Evolutionary conservation across 31 red algal species (phyloP), one percentile per base, ranked within the genome.

Genomic region (Odonthalia washingtoniensis): DNA sequence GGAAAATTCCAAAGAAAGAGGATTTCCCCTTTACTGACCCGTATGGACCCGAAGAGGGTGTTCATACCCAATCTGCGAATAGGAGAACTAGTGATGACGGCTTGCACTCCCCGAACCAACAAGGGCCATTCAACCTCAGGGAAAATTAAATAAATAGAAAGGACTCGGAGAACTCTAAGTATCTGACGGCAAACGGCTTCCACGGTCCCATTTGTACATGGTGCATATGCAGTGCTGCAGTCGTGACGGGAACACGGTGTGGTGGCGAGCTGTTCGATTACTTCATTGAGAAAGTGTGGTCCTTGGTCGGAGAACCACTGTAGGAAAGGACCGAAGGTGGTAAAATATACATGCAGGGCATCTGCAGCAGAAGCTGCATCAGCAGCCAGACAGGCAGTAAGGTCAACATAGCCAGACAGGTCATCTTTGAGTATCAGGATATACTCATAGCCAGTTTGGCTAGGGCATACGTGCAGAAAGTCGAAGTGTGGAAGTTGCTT

Each of bases 381-480:
- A 5, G 82, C 82, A 0, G 5, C 0, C 40, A 34, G 16, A 30
- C 17, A 86, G 4, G 70, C 34, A 2, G 39, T 36, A 4, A 86
- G 27, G 69, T 36, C 43, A 18, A 74, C 67, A 0, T 75, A 86
- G 42, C 69, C 82, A 0, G 82, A 45, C 40, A 86, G 75, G 69
- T 86, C 82, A 52, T 75, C 82, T 41, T 86, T 86, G 30, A 86
- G 70, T 39, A 86, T 83, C 17, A 83, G 0, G 18, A 83, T 83
- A 31, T 69, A 83, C 62, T 66, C 0, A 17, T 38, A 4, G 4
- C 43, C 4, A 17, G 30, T 69, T 3, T 61, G 6, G 14, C 9
- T 34, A 35, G 66, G 60, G 12, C 62, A 52, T 27, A 83, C 37
- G 80, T 38, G 69, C 28, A 83, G 63, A 28, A 21, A 83, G 62